Percentiles rank a stretch among this genome's conserved stretches.
phyloP scores from a whole-genome alignment of 1,284 basidiomycete species.

The Sphaerobolus stellatus region DNA sequence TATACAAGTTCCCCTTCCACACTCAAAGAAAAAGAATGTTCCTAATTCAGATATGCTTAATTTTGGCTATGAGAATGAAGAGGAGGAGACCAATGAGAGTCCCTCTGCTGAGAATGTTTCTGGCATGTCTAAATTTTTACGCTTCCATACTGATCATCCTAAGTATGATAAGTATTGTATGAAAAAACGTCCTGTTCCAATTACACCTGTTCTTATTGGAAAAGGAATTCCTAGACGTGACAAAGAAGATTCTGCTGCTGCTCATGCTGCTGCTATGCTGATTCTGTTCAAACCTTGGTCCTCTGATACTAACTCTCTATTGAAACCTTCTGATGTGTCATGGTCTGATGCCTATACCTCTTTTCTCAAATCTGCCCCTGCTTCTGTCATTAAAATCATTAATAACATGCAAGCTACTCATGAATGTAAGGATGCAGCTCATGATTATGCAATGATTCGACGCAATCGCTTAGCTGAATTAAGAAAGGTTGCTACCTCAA shows the following conservation, averaged over 20 bases:
- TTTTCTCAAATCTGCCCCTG: background rate
- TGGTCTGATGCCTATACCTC: background rate
- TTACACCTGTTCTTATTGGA: conserved; percentile 2
- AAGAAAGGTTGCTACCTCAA: background rate
- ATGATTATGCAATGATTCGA: background rate
- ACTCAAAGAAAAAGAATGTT: too few relatives aligned
- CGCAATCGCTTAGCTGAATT: background rate
- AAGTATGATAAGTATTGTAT: background rate
- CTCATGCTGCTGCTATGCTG: too few relatives aligned
- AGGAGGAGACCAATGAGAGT: too few relatives aligned
- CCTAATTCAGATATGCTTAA: too few relatives aligned
- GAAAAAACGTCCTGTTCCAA: background rate
- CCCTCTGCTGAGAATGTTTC: too few relatives aligned
- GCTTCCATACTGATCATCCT: background rate
- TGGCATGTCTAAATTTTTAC: background rate
- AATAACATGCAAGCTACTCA: background rate
- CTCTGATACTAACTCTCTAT: background rate
- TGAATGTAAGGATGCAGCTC: conserved; percentile 1
- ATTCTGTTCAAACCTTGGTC: conserved; percentile 4
- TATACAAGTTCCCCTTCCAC: background rate
- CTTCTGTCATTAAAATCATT: background rate
- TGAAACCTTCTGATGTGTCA: background rate
- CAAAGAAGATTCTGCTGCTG: background rate
- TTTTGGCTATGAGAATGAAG: background rate
- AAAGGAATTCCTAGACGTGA: background rate